Evolutionary conservation across 768 basidiomycete species (phyloP).

Genomic region (Termitomyces sp.): DNA sequence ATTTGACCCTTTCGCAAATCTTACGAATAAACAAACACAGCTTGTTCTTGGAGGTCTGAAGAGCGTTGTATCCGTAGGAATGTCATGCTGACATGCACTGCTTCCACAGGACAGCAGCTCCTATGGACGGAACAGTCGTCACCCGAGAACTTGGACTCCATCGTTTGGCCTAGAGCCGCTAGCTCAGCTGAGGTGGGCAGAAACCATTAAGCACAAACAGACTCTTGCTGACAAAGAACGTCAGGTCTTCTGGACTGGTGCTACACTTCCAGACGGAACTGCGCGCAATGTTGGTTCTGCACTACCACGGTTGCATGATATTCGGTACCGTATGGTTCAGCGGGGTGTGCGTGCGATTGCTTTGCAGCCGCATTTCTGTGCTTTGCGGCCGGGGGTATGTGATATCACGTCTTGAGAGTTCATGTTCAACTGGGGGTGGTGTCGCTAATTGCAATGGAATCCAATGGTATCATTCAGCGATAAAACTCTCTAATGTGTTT

Average conservation of each 20-base stretch:
- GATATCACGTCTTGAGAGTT: slow-evolving; percentile 20
- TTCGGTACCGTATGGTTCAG: slow-evolving; percentile 44
- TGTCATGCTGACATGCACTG: not conserved
- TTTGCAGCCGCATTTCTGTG: slow-evolving; percentile 59
- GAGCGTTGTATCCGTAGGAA: too few relatives aligned
- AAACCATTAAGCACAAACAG: not conserved
- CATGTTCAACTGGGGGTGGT: not conserved
- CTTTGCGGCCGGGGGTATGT: slow-evolving; percentile 42
- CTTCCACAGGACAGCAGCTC: slow-evolving; percentile 49
- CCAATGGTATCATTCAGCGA: not conserved
- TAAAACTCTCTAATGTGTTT: not conserved
- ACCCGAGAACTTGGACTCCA: slow-evolving; percentile 63
- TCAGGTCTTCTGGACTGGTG: slow-evolving; percentile 68
- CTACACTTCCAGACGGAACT: slow-evolving; percentile 32
- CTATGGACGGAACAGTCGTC: slow-evolving; percentile 76
- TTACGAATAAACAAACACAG: slow-evolving; percentile 40
- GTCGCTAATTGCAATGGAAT: not conserved
- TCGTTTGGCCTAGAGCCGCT: slow-evolving; percentile 71
- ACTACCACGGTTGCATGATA: slow-evolving; percentile 43
- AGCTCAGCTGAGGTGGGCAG: slow-evolving; percentile 54
- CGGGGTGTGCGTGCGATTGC: slow-evolving; percentile 43
- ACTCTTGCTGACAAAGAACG: not conserved
- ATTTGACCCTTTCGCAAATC: slow-evolving; percentile 63
- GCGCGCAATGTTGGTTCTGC: slow-evolving; percentile 30
- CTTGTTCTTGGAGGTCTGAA: slow-evolving; percentile 68